Evolutionary conservation across 805 yeast species (phyloP).

Genomic region (Phaffomyces antillensis): DNA sequence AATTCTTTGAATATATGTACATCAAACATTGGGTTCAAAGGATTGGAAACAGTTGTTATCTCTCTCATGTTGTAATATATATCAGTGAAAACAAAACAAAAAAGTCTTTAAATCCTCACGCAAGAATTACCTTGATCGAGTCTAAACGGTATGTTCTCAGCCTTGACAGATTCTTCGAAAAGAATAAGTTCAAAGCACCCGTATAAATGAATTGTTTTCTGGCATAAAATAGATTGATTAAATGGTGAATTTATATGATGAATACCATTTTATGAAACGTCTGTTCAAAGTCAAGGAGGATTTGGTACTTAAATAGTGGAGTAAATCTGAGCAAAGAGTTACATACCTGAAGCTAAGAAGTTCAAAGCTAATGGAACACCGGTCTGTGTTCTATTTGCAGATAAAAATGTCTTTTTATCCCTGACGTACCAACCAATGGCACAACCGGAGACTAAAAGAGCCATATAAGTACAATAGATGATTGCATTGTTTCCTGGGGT

Average conservation of each 20-base stretch:
- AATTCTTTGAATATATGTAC: too few species aligned
- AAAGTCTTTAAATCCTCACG: constrained; percentile 49
- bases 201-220: constrained; percentile 11
- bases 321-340: constrained; percentile 5
- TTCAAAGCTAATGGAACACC: constrained; percentile 81
- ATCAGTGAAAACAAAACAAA: constrained; percentile 11
- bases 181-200: constrained; percentile 10
- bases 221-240: neutral
- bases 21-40: too few species aligned
- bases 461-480: constrained; percentile 52
- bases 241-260: too few species aligned
- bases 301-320: neutral
- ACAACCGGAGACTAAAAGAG: constrained; percentile 46
- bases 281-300: neutral
- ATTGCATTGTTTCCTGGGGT: constrained; percentile 55
- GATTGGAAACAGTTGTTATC: neutral
- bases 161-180: constrained; percentile 19
- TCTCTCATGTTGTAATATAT: neutral
- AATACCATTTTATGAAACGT: neutral
- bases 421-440: constrained; percentile 53
- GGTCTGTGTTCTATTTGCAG: constrained; percentile 73
- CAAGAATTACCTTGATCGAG: constrained; percentile 81
- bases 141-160: constrained; percentile 71
- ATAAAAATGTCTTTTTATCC: constrained; percentile 50
- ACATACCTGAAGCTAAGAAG: constrained; percentile 87